Conservation (phyloP, 2,329 filamentous ascomycete genomes). For the Neurospora crassa region DNA sequence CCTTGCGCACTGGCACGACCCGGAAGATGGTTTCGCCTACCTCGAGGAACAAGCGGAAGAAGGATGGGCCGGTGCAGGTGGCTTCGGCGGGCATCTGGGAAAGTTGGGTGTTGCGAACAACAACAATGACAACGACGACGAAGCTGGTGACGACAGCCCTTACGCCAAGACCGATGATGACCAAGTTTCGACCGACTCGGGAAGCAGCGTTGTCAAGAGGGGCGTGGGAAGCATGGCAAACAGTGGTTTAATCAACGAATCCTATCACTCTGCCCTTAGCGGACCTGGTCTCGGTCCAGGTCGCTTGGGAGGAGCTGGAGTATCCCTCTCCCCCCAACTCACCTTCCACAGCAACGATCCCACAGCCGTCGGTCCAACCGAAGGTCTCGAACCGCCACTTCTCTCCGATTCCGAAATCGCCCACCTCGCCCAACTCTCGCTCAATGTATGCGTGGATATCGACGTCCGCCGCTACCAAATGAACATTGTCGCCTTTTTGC, state of each 20-base stretch:
- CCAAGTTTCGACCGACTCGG: slow-evolving; percentile 26
- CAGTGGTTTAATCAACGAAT: neutral
- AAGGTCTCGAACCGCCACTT: slow-evolving; percentile 6
- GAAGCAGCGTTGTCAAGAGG: slow-evolving; percentile 36
- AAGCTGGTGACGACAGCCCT: slow-evolving; percentile 9
- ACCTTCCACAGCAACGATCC: neutral
- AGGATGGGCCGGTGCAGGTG: neutral
- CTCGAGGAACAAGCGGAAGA: slow-evolving; percentile 50
- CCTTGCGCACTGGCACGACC: slow-evolving; percentile 76
- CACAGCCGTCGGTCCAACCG: neutral
- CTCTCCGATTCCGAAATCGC: slow-evolving; percentile 41
- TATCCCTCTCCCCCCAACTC: neutral
- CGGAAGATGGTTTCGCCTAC: slow-evolving; percentile 62
- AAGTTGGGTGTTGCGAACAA: slow-evolving; percentile 11
- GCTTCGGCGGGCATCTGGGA: slow-evolving; percentile 19
- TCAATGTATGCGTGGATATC: slow-evolving; percentile 53
- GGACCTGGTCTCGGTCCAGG: neutral
- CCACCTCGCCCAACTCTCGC: slow-evolving; percentile 47
- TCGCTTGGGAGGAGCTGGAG: neutral
- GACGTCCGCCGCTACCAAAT: slow-evolving; percentile 78
- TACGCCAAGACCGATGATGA: slow-evolving; percentile 18
- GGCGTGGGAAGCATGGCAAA: slow-evolving; percentile 9
- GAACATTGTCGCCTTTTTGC: slow-evolving; percentile 79
- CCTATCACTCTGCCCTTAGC: neutral
- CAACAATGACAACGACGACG: slow-evolving; percentile 13